Base-by-base conservation (phyloP, 1,284 basidiomycete species). In the Serendipita sp. region DNA sequence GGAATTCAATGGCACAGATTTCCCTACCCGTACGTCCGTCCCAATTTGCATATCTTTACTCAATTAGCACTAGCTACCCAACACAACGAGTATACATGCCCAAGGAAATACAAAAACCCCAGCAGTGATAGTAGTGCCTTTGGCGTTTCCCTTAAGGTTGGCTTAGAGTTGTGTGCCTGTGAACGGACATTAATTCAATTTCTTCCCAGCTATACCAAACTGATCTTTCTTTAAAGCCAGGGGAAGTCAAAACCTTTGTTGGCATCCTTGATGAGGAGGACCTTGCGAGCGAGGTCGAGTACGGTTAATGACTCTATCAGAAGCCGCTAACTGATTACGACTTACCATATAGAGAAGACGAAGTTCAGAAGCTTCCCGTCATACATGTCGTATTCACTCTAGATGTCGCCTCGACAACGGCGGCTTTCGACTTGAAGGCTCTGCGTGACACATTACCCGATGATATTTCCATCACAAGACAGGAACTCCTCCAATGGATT, bases 401-500 rank as follows among this genome's bases (percentile, higher is more conserved):
- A 13, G 69, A 71, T n/a, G 73, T 81, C 63, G 71, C 76, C n/a
- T 64, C 69, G 17, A 72, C 75, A 26, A 64, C 79, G 44, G 58
- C 79, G 34, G 70, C 76, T 22, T 72, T 73, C 34, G 62, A 66
- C 26, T 80, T 68, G 10, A 41, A 60, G 34, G 63, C 1, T 32
- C 12, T n/a, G 47, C 41, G 10, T 49, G 29, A 13, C 12, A 42
- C 42, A 64, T 50, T 60, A 62, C 17, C 42, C 15, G 60, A 61
- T 10, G 65, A 69, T 30, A 29, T 64, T 22, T 17, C 55, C 17
- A 42, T 62, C 29, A 60, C 79, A 3, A 76, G 84, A 49, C 67
- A 77, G 2, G 77, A 83, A 60, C 73, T 92, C 15, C 75, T 91
- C 42, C 66, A 73, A 0, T 91, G 88, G 85, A 79, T 92, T 60